Conservation (phyloP, 495 filamentous ascomycete genomes). For the Jackrogersella multiformis region DNA sequence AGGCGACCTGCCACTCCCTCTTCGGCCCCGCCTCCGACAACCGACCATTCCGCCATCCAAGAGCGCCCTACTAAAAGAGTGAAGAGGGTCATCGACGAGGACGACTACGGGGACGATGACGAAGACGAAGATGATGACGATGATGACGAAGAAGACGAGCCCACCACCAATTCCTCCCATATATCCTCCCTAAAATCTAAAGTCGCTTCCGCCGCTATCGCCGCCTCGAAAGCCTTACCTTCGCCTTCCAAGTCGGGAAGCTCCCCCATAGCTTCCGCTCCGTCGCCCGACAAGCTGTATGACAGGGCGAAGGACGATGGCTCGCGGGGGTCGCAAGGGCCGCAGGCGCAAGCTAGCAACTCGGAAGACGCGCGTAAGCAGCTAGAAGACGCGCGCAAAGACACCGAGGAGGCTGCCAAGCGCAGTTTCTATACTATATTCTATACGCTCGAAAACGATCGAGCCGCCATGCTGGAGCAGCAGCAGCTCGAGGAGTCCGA, state of each 20-base stretch:
- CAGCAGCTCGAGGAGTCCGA: constrained; percentile 96
- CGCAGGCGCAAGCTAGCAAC: constrained; percentile 64
- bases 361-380: constrained; percentile 91
- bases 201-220: constrained; percentile 57
- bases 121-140: constrained; percentile 74
- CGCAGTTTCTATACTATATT: constrained; percentile 89
- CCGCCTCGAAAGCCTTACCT: constrained; percentile 56
- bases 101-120: constrained; percentile 86
- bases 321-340: constrained; percentile 46
- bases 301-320: constrained; percentile 57
- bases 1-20: constrained; percentile 47
- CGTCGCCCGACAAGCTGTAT: constrained; percentile 59
- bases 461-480: constrained; percentile 96
- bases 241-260: constrained; percentile 68
- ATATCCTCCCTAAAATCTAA: constrained; percentile 70
- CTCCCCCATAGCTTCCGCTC: constrained; percentile 63
- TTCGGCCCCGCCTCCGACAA: constrained; percentile 53
- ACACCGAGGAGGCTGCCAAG: constrained; percentile 88
- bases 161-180: constrained; percentile 40
- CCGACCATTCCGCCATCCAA: constrained; percentile 57
- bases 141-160: constrained; percentile 63
- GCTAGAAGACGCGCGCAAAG: constrained; percentile 92
- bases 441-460: constrained; percentile 94
- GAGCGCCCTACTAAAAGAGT: constrained; percentile 60
- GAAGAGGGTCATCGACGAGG: constrained; percentile 72